Percentiles rank a stretch among this genome's conserved stretches.
Evolutionary conservation across 169 alveolate genomes (phyloP).

Genomic region (Theileria parva): DNA sequence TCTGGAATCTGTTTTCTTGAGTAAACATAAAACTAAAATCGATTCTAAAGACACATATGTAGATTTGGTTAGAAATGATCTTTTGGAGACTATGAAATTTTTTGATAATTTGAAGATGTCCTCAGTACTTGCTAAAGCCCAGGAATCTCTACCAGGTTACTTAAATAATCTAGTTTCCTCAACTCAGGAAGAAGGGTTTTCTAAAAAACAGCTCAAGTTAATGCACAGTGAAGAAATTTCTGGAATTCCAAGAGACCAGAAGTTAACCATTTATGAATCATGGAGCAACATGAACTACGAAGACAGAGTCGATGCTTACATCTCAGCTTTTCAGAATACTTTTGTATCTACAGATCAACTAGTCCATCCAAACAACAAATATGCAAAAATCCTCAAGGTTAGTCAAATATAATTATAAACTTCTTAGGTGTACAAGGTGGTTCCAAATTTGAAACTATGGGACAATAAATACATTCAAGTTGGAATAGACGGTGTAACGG

Average conservation of each 20-base stretch:
- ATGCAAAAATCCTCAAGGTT: conserved; percentile 56
- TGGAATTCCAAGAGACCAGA: background rate
- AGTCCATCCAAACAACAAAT: conserved; percentile 46
- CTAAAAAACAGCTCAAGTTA: background rate
- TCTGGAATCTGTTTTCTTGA: background rate
- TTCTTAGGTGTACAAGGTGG: conserved; percentile 41
- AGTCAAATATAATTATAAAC: background rate
- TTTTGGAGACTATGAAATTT: background rate
- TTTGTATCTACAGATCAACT: conserved; percentile 27
- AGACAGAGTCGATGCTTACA: conserved; percentile 35
- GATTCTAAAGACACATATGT: background rate
- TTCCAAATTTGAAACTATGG: conserved; percentile 59
- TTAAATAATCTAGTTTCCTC: background rate
- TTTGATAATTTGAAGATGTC: conserved; percentile 23
- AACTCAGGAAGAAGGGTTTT: background rate
- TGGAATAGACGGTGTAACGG: conserved; percentile 61
- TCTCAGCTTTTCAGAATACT: conserved; percentile 36
- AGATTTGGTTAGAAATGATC: background rate
- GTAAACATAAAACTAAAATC: background rate
- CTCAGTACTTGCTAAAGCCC: conserved; percentile 11
- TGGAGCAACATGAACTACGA: conserved; percentile 48
- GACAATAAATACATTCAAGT: conserved; percentile 61
- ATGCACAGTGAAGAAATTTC: background rate
- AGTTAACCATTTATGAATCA: background rate
- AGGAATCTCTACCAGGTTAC: conserved; percentile 24